A percentile compares a stretch with the other conserved stretches of the same genome.
Conservation (phyloP, 495 filamentous ascomycete species). For the Aspergillus hancockii region DNA sequence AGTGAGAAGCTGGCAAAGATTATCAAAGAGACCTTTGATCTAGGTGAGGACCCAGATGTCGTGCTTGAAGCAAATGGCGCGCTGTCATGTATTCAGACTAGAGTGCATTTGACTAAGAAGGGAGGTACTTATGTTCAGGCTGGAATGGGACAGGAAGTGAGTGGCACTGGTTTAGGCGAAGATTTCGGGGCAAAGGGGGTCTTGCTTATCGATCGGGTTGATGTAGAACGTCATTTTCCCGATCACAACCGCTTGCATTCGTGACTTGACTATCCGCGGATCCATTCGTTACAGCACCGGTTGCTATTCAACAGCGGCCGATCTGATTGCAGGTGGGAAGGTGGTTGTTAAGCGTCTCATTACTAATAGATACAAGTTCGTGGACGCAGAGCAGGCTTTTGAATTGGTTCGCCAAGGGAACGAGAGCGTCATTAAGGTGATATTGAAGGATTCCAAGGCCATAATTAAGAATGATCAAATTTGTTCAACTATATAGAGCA, state of each 20-base stretch:
- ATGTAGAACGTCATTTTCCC: conserved; percentile 69
- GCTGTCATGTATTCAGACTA: conserved; percentile 71
- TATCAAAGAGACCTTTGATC: conserved; percentile 45
- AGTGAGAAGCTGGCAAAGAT: conserved; percentile 59
- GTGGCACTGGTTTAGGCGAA: background rate
- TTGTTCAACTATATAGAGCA: too few relatives aligned
- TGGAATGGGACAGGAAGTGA: conserved; percentile 77
- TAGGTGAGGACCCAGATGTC: conserved; percentile 66
- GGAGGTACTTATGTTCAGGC: conserved; percentile 86
- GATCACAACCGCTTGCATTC: conserved; percentile 78
- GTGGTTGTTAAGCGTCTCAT: conserved; percentile 74
- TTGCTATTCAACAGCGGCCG: conserved; percentile 75
- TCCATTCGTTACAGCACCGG: conserved; percentile 80
- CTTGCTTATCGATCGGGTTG: background rate
- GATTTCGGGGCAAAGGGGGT: background rate
- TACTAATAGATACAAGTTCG: conserved; percentile 67
- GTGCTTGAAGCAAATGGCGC: conserved; percentile 89
- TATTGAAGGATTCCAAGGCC: conserved; percentile 55
- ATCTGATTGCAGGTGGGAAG: conserved; percentile 64
- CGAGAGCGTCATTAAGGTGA: conserved; percentile 79
- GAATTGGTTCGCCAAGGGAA: conserved; percentile 72
- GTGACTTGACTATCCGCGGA: conserved; percentile 79
- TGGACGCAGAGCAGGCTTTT: conserved; percentile 77
- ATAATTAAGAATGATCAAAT: too few relatives aligned
- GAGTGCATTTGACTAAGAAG: conserved; percentile 64